Evolutionary conservation across 148 eudicot genomes (phyloP), one percentile per base, ranked within the genome.

Genomic region (Camellia sinensis): DNA sequence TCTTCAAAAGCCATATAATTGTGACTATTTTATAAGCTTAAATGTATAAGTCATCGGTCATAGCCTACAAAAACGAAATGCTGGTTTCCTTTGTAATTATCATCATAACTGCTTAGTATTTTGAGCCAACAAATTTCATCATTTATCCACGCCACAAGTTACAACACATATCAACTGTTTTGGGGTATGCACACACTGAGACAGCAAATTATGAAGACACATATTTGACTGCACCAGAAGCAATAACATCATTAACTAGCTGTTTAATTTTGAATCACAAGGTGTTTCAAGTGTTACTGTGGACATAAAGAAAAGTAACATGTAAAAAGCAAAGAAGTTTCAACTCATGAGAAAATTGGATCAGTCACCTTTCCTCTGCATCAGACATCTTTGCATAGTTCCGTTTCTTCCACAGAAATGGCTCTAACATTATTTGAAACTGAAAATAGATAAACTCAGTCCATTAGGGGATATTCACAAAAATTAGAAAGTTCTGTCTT

Each of bases 371-470:
- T 89, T 96, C 97, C 63, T 81, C 83, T 21, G 66, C 46, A 78
- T 86, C 89, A 78, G 88, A 80, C 79, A 80, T 83, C 83, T 88
- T 86, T 5, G 89, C 7, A 43, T 67, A 67, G 73, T 80, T 48
- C 13, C 78, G 81, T 83, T 86, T 95, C 84, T 75, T 91, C 93
- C 99, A 93, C 72, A 83, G 72, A 81, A 93, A 85, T 75, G 98
- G 98, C 86, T 96, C 99, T 86, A 92, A 53, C 53, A 93, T 57
- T 59, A 96, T 83, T 79, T 84, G 87, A 85, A 93, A 82, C 99
- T 96, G 93, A 74, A 86, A 80, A 64, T 41, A 71, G 53, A 65
- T 77, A 75, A 71, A 71, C 21, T 46, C 7, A 75, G 41, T 67
- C 53, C 41, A 71, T 74, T 69, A 60, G 60, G 7, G 46, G 59